A percentile compares a stretch with the other conserved stretches of the same genome.
Conservation (phyloP, 331 rosid species). For the Acacia concinna region DNA sequence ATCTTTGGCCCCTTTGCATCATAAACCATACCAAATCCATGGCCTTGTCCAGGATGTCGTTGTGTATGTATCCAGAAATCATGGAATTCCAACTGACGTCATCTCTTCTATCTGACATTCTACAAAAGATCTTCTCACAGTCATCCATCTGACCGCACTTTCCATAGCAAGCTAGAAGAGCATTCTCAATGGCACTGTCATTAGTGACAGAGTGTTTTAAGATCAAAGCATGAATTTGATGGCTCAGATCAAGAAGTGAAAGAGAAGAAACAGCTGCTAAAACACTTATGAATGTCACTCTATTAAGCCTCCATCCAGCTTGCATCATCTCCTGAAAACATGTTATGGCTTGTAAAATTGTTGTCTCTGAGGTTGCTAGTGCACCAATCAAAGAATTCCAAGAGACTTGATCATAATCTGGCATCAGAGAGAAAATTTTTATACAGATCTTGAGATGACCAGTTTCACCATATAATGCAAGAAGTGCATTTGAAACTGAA, state of each 20-base stretch:
- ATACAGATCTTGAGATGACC: conserved; percentile 53
- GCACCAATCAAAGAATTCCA: conserved; percentile 88
- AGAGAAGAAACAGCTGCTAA: conserved; percentile 73
- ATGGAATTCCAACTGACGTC: conserved; percentile 92
- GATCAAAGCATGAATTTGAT: conserved; percentile 69
- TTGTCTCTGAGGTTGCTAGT: conserved; percentile 58
- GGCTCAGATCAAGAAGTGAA: conserved; percentile 51
- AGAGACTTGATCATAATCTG: conserved; percentile 72
- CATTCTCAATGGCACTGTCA: conserved; percentile 73
- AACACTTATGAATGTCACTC: conserved; percentile 74
- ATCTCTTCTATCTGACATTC: conserved; percentile 75
- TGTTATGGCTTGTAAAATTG: conserved; percentile 52
- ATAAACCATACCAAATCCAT: conserved; percentile 78
- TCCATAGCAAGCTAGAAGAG: conserved; percentile 85
- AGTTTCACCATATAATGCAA: conserved; percentile 71
- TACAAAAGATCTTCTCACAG: conserved; percentile 69
- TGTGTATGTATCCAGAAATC: conserved; percentile 89
- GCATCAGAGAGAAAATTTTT: conserved; percentile 74
- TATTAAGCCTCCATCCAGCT: conserved; percentile 66
- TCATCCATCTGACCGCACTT: conserved; percentile 63
- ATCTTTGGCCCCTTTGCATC: conserved; percentile 82
- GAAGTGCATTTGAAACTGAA: conserved; percentile 88
- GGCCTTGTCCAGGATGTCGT: conserved; percentile 69
- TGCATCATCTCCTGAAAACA: conserved; percentile 74
- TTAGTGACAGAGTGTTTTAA: conserved; percentile 52